Evolutionary conservation across 2,329 filamentous ascomycete species (phyloP), one percentile per base, ranked within the genome.

Genomic region (Colletotrichum siamense): DNA sequence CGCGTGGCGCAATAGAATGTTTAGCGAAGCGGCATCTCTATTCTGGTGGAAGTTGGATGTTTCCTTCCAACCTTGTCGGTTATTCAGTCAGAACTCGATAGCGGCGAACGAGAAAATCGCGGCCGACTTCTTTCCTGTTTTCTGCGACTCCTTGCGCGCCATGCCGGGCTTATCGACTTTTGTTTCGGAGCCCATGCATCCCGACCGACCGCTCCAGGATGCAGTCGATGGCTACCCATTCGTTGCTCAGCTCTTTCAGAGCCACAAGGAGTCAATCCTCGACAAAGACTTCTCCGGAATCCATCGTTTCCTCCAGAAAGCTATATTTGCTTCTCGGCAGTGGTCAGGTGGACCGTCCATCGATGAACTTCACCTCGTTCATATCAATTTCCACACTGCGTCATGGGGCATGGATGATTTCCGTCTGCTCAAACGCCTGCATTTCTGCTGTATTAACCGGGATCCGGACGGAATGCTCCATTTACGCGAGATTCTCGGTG

Each of bases 71-170:
- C 39, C 18, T 12, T 49, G 39, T 49, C 18, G 39, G 5, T 49
- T 44, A 0, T n/a, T 1, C 39, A 44, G 5, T n/a, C 1, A 1
- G 0, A 12, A 6, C 18, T 44, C 0, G 3, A 6, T 44, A 2
- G 39, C 5, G 18, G 39, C 18, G 5, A 49, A 49, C 9, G 18
- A 49, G 1, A 49, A 49, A n/a, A 7, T 49, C 5, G 9, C 39
- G 39, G 39, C 39, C 6, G 39, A 49, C 18, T 49, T n/a, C 39
- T 49, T 49, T 49, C 39, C 39, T n/a, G 9, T 12, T 7, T 49
- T 49, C 39, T 49, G 39, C 9, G 9, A 12, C 1, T 12, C 39
- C 0, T 49, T 49, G 39, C 39, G 39, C 39, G 39, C 9, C 9
- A n/a, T 49, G 39, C 8, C 39, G 5, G 3, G 39, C 39, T n/a